phyloP scores from a whole-genome alignment of 1,139 yeast genomes.

The Yamadazyma aaseri region DNA sequence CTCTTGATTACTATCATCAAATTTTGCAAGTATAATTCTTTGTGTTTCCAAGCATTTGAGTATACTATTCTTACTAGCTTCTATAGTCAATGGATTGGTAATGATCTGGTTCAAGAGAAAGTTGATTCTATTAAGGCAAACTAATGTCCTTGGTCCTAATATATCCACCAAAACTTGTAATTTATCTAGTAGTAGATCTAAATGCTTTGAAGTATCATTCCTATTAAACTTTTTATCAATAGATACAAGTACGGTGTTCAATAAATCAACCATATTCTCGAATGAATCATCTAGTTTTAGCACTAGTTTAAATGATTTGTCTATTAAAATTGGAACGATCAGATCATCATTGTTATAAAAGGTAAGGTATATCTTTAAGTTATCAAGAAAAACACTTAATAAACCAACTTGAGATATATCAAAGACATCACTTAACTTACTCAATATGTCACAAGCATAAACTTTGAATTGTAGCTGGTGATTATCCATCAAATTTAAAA shows the following conservation, averaged over 20 bases:
- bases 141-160: slow-evolving; percentile 13
- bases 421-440: slow-evolving; percentile 19
- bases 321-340: slow-evolving; percentile 41
- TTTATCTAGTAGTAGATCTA: slow-evolving; percentile 8
- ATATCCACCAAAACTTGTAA: slow-evolving; percentile 5
- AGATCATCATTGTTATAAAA: slow-evolving; percentile 25
- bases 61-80: slow-evolving; percentile 16
- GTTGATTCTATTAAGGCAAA: slow-evolving; percentile 30
- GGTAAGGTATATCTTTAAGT: slow-evolving; percentile 36
- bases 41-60: slow-evolving; percentile 21
- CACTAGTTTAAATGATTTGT: slow-evolving; percentile 13
- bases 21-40: slow-evolving; percentile 12
- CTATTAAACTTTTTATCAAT: slow-evolving; percentile 16
- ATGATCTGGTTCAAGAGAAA: slow-evolving; percentile 30
- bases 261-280: slow-evolving; percentile 10
- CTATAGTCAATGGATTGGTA: slow-evolving; percentile 26
- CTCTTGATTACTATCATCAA: slow-evolving; percentile 15
- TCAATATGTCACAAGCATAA: slow-evolving; percentile 40
- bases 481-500: slow-evolving; percentile 51
- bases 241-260: slow-evolving; percentile 12
- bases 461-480: slow-evolving; percentile 44
- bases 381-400: slow-evolving; percentile 38
- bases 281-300: slow-evolving; percentile 3
- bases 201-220: slow-evolving; percentile 8
- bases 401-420: slow-evolving; percentile 41